These are phyloP conservation scores for Aquilaria agallochum DNA, from an alignment of 441 rosid species.

Conservation along the genomic window DNA sequence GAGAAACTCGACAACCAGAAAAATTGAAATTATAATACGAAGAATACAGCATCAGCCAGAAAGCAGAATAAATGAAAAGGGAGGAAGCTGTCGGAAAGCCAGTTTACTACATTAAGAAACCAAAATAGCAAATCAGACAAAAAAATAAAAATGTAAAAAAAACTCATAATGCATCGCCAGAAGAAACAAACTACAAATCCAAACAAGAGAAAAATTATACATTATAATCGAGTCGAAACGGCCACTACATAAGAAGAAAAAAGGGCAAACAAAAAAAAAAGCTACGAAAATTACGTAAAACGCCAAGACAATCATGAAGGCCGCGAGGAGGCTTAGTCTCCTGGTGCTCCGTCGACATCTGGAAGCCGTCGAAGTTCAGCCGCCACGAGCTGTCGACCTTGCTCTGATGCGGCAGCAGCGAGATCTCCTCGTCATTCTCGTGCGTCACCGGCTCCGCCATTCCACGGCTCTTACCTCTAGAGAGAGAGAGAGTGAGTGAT, in stretches of 20 bases:
- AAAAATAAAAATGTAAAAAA: not conserved
- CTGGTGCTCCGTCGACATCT: conserved; percentile 43
- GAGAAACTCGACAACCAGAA: too few species aligned
- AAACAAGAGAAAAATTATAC: not conserved
- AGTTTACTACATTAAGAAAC: not conserved
- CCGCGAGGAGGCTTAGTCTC: conserved; percentile 44
- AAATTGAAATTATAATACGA: too few species aligned
- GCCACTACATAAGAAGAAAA: not conserved
- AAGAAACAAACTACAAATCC: not conserved
- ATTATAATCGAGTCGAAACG: too few species aligned
- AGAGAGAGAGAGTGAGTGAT: too few species aligned
- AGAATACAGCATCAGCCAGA: too few species aligned
- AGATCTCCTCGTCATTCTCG: conserved; percentile 53
- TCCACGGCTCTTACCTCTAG: not conserved
- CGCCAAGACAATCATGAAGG: conserved; percentile 76
- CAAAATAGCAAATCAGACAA: not conserved
- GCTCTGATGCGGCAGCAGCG: conserved; percentile 36
- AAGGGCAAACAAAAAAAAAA: not conserved
- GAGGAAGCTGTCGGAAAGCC: not conserved
- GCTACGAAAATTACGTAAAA: conserved; percentile 39
- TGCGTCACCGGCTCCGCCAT: conserved; percentile 38
- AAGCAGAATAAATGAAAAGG: not conserved
- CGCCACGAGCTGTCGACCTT: conserved; percentile 78
- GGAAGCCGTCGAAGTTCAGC: conserved; percentile 75
- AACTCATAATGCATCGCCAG: too few species aligned